phyloP scores from a whole-genome alignment of 768 basidiomycete species.

The Mycena metata region DNA sequence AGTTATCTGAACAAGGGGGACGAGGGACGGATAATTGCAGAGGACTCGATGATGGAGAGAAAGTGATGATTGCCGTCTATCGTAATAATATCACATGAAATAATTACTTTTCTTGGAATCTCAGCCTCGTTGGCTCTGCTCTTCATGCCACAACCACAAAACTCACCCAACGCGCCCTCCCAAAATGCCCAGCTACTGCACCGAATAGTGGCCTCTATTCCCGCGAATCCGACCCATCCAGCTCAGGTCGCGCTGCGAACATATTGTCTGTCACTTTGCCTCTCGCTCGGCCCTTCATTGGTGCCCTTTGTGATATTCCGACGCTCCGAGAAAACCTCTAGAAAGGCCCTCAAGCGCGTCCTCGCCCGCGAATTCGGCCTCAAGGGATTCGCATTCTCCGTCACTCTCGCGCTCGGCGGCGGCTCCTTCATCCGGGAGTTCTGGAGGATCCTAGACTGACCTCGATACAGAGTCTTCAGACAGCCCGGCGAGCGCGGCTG shows the following conservation, averaged over 20 bases:
- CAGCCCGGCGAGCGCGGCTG: not conserved
- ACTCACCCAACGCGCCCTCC: not conserved
- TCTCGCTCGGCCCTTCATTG: conserved; percentile 77
- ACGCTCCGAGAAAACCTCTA: conserved; percentile 38
- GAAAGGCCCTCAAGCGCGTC: conserved; percentile 49
- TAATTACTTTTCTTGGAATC: not conserved
- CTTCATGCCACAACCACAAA: conserved; percentile 7
- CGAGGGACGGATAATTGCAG: conserved; percentile 22
- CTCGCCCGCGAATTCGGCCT: conserved; percentile 69
- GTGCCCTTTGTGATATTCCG: conserved; percentile 64
- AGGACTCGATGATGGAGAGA: conserved; percentile 10
- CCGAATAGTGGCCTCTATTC: conserved; percentile 43
- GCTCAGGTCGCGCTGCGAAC: conserved; percentile 74
- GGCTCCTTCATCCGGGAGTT: conserved; percentile 67
- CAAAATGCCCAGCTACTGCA: conserved; percentile 14
- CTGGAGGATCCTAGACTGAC: conserved; percentile 52
- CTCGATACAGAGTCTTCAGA: conserved; percentile 12
- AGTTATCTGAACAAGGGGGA: conserved; percentile 61
- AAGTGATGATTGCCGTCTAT: not conserved
- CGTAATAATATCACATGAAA: conserved; percentile 26
- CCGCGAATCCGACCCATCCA: conserved; percentile 62
- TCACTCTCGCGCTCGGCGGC: conserved; percentile 75
- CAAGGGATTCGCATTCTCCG: conserved; percentile 78
- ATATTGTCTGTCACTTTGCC: conserved; percentile 73
- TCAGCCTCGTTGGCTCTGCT: not conserved